Percentiles rank a stretch among this genome's conserved stretches.
These are phyloP conservation scores for Epichloe scottii DNA, from an alignment of 2,329 filamentous ascomycete genomes.

Conservation along the genomic window DNA sequence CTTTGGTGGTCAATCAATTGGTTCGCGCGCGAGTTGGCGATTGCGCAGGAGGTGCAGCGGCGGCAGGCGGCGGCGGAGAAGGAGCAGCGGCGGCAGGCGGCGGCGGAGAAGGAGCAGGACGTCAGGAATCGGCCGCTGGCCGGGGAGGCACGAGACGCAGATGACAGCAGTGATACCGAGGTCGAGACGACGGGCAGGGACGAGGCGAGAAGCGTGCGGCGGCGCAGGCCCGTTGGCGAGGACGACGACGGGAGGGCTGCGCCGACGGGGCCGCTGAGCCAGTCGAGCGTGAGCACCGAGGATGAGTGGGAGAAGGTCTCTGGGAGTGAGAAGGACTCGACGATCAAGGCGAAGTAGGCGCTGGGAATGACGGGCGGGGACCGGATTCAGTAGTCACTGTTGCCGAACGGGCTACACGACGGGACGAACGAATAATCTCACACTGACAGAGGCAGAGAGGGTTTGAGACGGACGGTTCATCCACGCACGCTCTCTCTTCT, in stretches of 20 bases:
- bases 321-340: slow-evolving; percentile 48
- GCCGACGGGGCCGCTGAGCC: slow-evolving; percentile 21
- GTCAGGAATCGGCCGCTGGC: slow-evolving; percentile 19
- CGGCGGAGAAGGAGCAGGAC: slow-evolving; percentile 22
- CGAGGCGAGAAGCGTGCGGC: slow-evolving; percentile 36
- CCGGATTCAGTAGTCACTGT: no score
- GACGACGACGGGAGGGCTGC: slow-evolving; percentile 10
- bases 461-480: no score
- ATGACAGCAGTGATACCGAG: slow-evolving; percentile 32
- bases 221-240: slow-evolving; percentile 24
- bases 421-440: no score
- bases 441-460: no score
- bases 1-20: slow-evolving; percentile 96
- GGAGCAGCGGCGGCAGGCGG: slow-evolving; percentile 14
- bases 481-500: no score
- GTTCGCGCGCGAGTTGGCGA: slow-evolving; percentile 62
- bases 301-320: slow-evolving; percentile 97
- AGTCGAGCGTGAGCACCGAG: slow-evolving; percentile 63
- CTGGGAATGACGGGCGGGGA: not conserved
- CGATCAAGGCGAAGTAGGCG: slow-evolving; percentile 30
- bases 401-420: no score
- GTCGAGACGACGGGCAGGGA: slow-evolving; percentile 27
- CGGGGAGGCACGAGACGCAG: slow-evolving; percentile 19
- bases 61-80: slow-evolving; percentile 21
- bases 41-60: slow-evolving; percentile 24